Evolutionary conservation across 257 asterid genomes (phyloP), one percentile per base, ranked within the genome.

Genomic region (Lavandula angustifolia): DNA sequence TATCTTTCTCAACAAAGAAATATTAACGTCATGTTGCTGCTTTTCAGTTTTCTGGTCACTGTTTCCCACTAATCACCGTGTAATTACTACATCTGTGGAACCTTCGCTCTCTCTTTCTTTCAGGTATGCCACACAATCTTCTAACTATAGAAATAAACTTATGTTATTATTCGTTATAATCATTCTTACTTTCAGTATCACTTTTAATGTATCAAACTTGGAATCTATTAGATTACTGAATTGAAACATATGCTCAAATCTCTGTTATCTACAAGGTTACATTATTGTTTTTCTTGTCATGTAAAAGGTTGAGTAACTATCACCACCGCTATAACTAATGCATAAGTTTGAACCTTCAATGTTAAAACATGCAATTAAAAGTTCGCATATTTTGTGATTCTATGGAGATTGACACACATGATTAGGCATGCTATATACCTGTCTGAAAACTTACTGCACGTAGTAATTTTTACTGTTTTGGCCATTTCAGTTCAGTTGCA

Each of bases 41-140:
- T 54, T 74, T 78, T 56, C 95, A 92, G 98, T 85, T 70, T 84
- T 92, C 68, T 89, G 96, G 96, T 85, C 95, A 14, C 84, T 92
- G 38, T 80, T 88, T 77, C 95, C 96, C 57, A 62, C 84, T 29
- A 83, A 89, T 68, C 85, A 77, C 74, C 78, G 75, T 43, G 82
- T 75, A 52, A 78, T 75, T 27, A 75, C 87, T 67, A 64, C 95
- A 50, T 80, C 96, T 1, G 81, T 79, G 67, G 96, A 92, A 68
- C 84, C 96, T 54, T 87, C 98, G 32, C 83, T 89, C 13, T 85
- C 98, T 44, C 76, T 85, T 22, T 92, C 96, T 55, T 92, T 87
- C 92, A 79, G 95, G 96, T 89, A 62, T 53, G 72, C 68, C 52
- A 4, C 32, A 33, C 34, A 3, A n/a, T n/a, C n/a, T n/a, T n/a